phyloP scores from a whole-genome alignment of 371 early-diverging fungal species.

The Basidiobolus meristosporus region DNA sequence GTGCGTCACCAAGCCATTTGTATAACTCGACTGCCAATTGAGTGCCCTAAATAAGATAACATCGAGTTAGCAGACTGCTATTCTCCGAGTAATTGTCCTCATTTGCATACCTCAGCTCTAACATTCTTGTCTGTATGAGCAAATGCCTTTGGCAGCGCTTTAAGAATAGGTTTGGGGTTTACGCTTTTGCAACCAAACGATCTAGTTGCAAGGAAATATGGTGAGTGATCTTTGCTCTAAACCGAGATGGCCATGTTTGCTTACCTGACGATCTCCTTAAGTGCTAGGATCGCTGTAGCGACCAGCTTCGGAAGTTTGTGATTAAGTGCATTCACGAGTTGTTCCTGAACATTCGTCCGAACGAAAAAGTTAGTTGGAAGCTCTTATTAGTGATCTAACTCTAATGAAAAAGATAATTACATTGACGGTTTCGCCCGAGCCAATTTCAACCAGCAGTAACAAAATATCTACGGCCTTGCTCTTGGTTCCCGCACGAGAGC shows the following conservation, averaged over 20 bases:
- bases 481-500: slow-evolving; percentile 64
- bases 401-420: too few species aligned
- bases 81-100: too few species aligned
- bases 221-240: too few species aligned
- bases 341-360: too few species aligned
- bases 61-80: too few species aligned
- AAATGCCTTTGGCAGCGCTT: slow-evolving; percentile 71
- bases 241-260: too few species aligned
- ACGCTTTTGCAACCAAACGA: slow-evolving; percentile 64
- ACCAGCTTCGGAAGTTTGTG: slow-evolving; percentile 88
- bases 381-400: too few species aligned
- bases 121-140: slow-evolving; percentile 85
- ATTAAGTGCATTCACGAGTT: slow-evolving; percentile 46
- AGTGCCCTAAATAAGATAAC: too few species aligned
- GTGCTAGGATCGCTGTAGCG: slow-evolving; percentile 41
- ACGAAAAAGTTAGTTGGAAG: too few species aligned
- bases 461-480: slow-evolving; percentile 58
- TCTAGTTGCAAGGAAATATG: too few species aligned
- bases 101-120: slow-evolving; percentile 80
- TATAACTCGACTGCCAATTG: slow-evolving; percentile 57
- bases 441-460: slow-evolving; percentile 71
- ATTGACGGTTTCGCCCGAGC: slow-evolving; percentile 61
- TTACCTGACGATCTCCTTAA: slow-evolving; percentile 65
- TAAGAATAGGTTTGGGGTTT: slow-evolving; percentile 61
- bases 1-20: slow-evolving; percentile 59